These are phyloP conservation scores for Penicillium sp. DNA, from an alignment of 2,329 filamentous ascomycete genomes.

Conservation along the genomic window DNA sequence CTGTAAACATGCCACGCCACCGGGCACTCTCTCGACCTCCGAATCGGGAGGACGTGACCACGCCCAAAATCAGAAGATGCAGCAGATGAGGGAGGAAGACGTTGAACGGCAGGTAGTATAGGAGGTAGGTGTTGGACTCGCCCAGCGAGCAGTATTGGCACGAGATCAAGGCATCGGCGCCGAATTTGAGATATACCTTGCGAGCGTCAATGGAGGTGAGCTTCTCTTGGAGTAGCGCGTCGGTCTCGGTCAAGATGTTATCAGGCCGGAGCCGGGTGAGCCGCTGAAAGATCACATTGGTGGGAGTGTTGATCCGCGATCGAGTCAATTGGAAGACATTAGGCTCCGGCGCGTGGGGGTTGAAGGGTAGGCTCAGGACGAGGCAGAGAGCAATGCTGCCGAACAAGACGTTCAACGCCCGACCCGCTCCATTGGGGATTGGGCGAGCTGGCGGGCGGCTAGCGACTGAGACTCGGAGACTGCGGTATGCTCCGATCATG, in stretches of 20 bases:
- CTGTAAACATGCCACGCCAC: conserved; percentile 70
- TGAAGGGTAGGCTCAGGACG: conserved; percentile 65
- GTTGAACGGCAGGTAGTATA: conserved; percentile 70
- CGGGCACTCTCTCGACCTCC: conserved; percentile 61
- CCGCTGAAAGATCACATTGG: conserved; percentile 77
- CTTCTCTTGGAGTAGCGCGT: conserved; percentile 64
- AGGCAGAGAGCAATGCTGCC: conserved; percentile 54
- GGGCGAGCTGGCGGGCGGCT: conserved; percentile 39
- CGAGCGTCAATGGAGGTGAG: conserved; percentile 70
- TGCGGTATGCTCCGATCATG: conserved; percentile 38
- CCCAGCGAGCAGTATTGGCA: conserved; percentile 82
- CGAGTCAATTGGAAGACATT: conserved; percentile 78
- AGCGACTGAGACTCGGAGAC: conserved; percentile 33
- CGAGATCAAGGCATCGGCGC: conserved; percentile 67
- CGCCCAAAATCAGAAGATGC: conserved; percentile 69
- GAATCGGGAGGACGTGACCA: conserved; percentile 68
- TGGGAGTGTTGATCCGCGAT: conserved; percentile 81
- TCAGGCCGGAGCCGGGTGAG: conserved; percentile 50
- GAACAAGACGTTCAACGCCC: conserved; percentile 52
- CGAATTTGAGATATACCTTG: conserved; percentile 79
- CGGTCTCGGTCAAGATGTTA: conserved; percentile 48
- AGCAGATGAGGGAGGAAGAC: conserved; percentile 73
- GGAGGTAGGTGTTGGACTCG: conserved; percentile 67
- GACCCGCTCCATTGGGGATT: conserved; percentile 34
- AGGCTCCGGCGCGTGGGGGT: conserved; percentile 48